phyloP scores from a whole-genome alignment of 139 green algal species.

The Coccomyxa sp. region DNA sequence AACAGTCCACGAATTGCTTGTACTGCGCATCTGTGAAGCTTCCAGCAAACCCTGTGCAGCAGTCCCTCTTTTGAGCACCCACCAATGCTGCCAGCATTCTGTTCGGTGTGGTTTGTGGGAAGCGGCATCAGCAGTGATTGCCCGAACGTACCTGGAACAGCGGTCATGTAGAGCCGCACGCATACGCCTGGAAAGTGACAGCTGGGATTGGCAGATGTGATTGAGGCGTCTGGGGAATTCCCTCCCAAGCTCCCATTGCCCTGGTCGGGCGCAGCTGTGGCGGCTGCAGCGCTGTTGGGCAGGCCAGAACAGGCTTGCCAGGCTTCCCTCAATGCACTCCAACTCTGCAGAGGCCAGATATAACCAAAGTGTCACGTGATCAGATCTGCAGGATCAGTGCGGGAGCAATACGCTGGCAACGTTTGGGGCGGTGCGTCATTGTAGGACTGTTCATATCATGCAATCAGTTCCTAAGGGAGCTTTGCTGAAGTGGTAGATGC shows the following conservation, averaged over 20 bases:
- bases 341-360: neutral
- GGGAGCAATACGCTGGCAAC: too few relatives aligned
- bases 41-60: neutral
- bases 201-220: neutral
- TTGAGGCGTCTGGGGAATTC: neutral
- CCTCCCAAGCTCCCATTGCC: too few relatives aligned
- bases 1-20: neutral
- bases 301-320: neutral
- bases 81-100: neutral
- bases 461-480: too few relatives aligned
- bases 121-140: neutral
- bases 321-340: neutral
- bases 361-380: too few relatives aligned
- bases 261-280: neutral
- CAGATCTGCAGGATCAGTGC: too few relatives aligned
- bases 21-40: neutral
- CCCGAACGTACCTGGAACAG: neutral
- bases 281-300: neutral
- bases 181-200: neutral
- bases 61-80: neutral
- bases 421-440: too few relatives aligned
- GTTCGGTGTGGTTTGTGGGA: neutral
- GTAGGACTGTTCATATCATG: too few relatives aligned
- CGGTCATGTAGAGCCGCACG: neutral
- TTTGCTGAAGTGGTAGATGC: too few relatives aligned